phyloP scores from a whole-genome alignment of 768 basidiomycete species.

The Xanthoconium stramineum region DNA sequence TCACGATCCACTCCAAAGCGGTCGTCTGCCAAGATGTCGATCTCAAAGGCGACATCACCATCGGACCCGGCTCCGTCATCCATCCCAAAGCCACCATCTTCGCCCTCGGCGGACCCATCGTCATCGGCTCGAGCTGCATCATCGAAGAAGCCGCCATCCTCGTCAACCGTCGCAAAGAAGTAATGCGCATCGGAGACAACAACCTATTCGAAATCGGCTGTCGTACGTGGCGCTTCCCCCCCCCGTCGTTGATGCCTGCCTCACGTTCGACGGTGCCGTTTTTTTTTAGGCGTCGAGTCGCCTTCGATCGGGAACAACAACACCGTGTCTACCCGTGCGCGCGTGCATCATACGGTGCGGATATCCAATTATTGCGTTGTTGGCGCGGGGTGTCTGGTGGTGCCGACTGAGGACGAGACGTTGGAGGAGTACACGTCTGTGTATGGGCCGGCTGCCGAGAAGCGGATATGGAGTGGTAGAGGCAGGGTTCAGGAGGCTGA shows the following conservation, averaged over 20 bases:
- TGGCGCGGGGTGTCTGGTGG: slow-evolving; percentile 77
- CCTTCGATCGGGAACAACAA: slow-evolving; percentile 83
- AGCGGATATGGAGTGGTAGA: slow-evolving; percentile 81
- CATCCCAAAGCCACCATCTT: slow-evolving; percentile 95
- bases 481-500: slow-evolving; percentile 83
- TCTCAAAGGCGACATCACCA: slow-evolving; percentile 90
- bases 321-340: slow-evolving; percentile 78
- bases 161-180: slow-evolving; percentile 85
- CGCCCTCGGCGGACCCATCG: slow-evolving; percentile 85
- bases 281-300: slow-evolving; percentile 73
- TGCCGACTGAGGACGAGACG: slow-evolving; percentile 72
- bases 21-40: slow-evolving; percentile 93
- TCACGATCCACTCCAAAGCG: slow-evolving; percentile 86
- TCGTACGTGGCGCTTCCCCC: slow-evolving; percentile 47
- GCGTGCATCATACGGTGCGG: slow-evolving; percentile 79
- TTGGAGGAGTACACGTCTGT: slow-evolving; percentile 82
- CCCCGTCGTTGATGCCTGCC: too few relatives aligned
- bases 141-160: slow-evolving; percentile 90
- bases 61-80: slow-evolving; percentile 87
- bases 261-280: too few relatives aligned
- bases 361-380: slow-evolving; percentile 80
- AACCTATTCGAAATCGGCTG: slow-evolving; percentile 94
- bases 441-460: slow-evolving; percentile 72
- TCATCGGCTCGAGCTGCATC: slow-evolving; percentile 85
- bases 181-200: slow-evolving; percentile 91